phyloP scores from a whole-genome alignment of 2,329 filamentous ascomycete species.

The Fusarium nygamai region DNA sequence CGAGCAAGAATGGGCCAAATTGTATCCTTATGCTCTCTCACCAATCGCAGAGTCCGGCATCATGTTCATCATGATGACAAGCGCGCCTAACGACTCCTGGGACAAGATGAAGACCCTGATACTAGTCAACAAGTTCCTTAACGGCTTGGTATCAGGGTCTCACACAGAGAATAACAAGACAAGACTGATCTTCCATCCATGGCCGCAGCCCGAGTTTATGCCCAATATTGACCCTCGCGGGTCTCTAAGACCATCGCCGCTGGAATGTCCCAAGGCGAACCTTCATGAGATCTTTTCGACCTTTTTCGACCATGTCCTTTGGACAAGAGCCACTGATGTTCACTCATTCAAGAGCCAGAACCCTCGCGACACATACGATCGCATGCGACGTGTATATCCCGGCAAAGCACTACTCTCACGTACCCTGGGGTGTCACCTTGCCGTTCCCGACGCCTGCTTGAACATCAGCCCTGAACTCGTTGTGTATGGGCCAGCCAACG shows the following conservation, averaged over 20 bases:
- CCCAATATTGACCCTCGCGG: not conserved
- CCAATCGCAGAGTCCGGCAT: not conserved
- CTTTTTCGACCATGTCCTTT: not conserved
- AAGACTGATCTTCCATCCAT: not conserved
- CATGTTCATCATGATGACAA: not conserved
- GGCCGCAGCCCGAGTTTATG: not conserved
- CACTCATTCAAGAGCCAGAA: not conserved
- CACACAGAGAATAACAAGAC: not conserved
- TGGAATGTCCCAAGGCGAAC: not conserved
- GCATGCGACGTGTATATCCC: not conserved
- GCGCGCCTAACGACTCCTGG: not conserved
- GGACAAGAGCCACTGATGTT: not conserved
- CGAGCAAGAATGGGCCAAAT: not conserved
- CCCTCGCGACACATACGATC: not conserved
- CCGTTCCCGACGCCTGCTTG: not conserved
- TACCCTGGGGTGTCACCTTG: not conserved
- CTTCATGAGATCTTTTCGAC: not conserved
- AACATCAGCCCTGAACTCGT: not conserved
- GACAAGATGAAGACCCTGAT: not conserved
- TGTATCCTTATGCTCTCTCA: not conserved
- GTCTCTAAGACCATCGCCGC: not conserved
- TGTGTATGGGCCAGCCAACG: not conserved
- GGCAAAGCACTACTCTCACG: not conserved
- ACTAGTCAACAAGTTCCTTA: slow-evolving; percentile 1
- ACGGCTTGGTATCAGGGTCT: not conserved